These are phyloP conservation scores for Epichloe sylvatica DNA, from an alignment of 2,329 filamentous ascomycete genomes.

Conservation along the genomic window DNA sequence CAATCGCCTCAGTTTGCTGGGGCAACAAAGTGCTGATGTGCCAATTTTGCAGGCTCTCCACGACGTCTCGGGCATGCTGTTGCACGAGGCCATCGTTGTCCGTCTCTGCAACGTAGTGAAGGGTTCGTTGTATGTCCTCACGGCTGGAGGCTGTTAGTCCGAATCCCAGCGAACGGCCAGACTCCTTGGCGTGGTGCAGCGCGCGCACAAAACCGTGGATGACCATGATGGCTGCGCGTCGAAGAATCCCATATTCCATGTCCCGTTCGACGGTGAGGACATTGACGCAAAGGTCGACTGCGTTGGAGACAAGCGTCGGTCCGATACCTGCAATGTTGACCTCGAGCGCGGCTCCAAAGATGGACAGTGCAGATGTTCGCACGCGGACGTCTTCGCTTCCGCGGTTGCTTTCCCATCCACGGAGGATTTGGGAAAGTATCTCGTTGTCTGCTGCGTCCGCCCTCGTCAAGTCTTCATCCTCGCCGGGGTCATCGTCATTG, in stretches of 20 bases:
- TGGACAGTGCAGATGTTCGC: constrained; percentile 53
- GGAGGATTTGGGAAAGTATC: constrained; percentile 43
- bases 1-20: constrained; percentile 12
- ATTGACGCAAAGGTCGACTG: constrained; percentile 48
- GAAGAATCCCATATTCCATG: constrained; percentile 47
- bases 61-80: constrained; percentile 51
- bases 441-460: constrained; percentile 33
- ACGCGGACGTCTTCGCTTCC: constrained; percentile 58
- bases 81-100: constrained; percentile 56
- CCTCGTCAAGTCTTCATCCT: constrained; percentile 27
- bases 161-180: constrained; percentile 34
- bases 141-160: constrained; percentile 41
- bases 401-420: constrained; percentile 52
- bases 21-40: constrained; percentile 37
- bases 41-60: constrained; percentile 53
- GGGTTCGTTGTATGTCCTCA: constrained; percentile 45
- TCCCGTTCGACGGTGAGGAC: constrained; percentile 49
- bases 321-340: constrained; percentile 44
- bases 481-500: constrained; percentile 20
- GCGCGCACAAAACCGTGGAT: constrained; percentile 48
- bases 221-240: constrained; percentile 51
- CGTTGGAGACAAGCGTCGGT: constrained; percentile 35
- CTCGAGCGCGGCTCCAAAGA: constrained; percentile 47
- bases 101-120: constrained; percentile 49
- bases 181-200: constrained; percentile 38